Evolutionary conservation across 2,329 filamentous ascomycete species (phyloP), one percentile per base, ranked within the genome.

Genomic region (Clarireedia homoeocarpa): DNA sequence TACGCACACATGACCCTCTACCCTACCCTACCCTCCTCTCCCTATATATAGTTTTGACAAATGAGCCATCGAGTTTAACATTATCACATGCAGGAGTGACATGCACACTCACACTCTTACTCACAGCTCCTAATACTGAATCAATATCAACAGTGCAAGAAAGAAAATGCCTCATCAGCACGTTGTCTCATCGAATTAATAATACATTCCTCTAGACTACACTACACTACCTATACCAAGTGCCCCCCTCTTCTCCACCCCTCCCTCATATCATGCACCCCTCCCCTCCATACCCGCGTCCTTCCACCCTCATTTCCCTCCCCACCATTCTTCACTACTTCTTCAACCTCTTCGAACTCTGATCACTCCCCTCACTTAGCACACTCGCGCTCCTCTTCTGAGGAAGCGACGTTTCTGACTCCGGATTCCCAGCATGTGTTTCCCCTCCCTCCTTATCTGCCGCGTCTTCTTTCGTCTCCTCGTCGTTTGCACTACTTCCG

Each of bases 351-450:
- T 20, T 20, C 20, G 20, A 20, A 20, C 20, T 20, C 20, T 20
- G 20, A 20, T 20, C 20, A 20, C 20, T 90, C 5, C 74, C 74
- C 15, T 77, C 75, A 69, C 88, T 92, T 53, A 95, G 70, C 34
- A 91, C 88, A 69, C 89, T 95, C 1, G 89, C 89, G 68, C 89
- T 94, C 58, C 90, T 81, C 74, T 95, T 95, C 61, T 87, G 85
- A 56, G 27, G 27, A 9, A 30, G 27, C 27, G 72, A 83, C 14
- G 38, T 3, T 17, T 17, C 38, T 14, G 38, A 40, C 10, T 17
- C 38, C 14, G 20, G 20, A 20, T 20, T 20, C 20, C 20, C 20
- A 20, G 38, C 38, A 15, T 5, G 3, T n/a, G 44, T 24, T 20
- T 9, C 34, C 4, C 27, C 23, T 14, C 24, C 6, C 24, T 26